Percentiles rank a stretch among this genome's conserved stretches.
phyloP scores from a whole-genome alignment of 106 monocot genomes.

The Cymbidium sinense region DNA sequence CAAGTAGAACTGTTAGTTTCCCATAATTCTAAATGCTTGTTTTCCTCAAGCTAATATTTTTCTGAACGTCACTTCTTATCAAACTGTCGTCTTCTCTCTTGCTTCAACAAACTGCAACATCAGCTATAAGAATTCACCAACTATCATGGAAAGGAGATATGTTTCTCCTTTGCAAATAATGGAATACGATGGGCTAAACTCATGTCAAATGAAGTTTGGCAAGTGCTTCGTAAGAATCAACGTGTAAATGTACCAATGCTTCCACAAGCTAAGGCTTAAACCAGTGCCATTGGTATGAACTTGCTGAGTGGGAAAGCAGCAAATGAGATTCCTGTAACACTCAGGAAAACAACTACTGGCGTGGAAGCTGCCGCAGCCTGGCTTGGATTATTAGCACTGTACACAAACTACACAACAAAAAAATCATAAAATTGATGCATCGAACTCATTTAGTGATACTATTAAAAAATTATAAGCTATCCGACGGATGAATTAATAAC shows the following conservation, averaged over 20 bases:
- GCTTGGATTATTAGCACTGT: slow-evolving; percentile 90
- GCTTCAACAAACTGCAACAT: background rate
- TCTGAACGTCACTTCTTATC: background rate
- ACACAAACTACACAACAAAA: slow-evolving; percentile 59
- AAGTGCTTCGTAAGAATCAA: slow-evolving; percentile 56
- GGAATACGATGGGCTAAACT: background rate
- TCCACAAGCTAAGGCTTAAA: slow-evolving; percentile 67
- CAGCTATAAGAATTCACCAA: too few species aligned
- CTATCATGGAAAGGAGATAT: background rate
- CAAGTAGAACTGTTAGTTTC: too few species aligned
- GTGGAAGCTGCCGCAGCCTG: slow-evolving; percentile 89
- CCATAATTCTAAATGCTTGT: background rate
- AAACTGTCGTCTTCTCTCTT: background rate
- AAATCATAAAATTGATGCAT: background rate
- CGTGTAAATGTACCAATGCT: slow-evolving; percentile 66
- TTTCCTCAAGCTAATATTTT: too few species aligned
- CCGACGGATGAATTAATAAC: slow-evolving; percentile 93
- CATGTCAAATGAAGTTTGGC: slow-evolving; percentile 16
- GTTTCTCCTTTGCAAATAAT: background rate
- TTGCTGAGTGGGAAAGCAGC: slow-evolving; percentile 86
- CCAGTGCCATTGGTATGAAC: slow-evolving; percentile 32
- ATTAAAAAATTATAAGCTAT: slow-evolving; percentile 19
- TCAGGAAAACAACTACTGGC: slow-evolving; percentile 75
- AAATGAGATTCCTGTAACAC: slow-evolving; percentile 73
- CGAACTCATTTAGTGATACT: too few species aligned